Evolutionary conservation across 2,329 filamentous ascomycete genomes (phyloP), one percentile per base, ranked within the genome.

Genomic region (Remersonia thermophila): DNA sequence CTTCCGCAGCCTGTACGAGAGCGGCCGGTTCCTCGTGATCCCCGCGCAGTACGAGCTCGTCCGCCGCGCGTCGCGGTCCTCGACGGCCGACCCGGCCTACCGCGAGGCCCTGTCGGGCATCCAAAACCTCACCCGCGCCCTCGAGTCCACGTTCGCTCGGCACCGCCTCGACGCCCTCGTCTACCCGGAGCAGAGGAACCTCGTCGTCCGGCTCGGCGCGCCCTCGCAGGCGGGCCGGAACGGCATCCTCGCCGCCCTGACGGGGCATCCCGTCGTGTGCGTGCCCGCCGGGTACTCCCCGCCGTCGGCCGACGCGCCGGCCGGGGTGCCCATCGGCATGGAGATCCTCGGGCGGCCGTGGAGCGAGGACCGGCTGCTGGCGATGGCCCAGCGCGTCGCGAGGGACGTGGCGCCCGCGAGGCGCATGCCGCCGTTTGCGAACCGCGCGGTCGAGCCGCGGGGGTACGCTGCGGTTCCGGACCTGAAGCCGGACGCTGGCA

Each of bases 141-240:
- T 80, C 2, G 55, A 60, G n/a, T 42, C 53, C 3, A 73, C 70
- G 0, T 75, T 80, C 40, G 50, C 55, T 0, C 38, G 48, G 0
- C 56, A 73, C 42, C 41, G 53, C 0, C 58, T 80, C 11, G 69
- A 77, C 48, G 73, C 68, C 0, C 47, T 80, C 26, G 66, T 78
- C 46, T 80, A 80, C 52, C 75, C 76, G 0, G 67, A 80, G 49
- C 76, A 80, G 47, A 67, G 67, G 48, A 77, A 77, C 36, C 63
- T 80, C 1, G 71, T 76, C 5, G 73, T 77, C 2, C 64, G 66
- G 31, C 53, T 77, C 16, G 73, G 73, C 3, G 63, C 65, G 1
- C 59, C 66, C 0, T 67, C 63, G 0, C 76, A 80, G 54, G 57
- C 57, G n/a, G 73, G 73, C 1, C 60, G 76, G 2, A 80, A 61